A percentile compares a stretch with the other conserved stretches of the same genome.
Conservation (phyloP, 2,329 filamentous ascomycete species). For the Penicillium sp. region DNA sequence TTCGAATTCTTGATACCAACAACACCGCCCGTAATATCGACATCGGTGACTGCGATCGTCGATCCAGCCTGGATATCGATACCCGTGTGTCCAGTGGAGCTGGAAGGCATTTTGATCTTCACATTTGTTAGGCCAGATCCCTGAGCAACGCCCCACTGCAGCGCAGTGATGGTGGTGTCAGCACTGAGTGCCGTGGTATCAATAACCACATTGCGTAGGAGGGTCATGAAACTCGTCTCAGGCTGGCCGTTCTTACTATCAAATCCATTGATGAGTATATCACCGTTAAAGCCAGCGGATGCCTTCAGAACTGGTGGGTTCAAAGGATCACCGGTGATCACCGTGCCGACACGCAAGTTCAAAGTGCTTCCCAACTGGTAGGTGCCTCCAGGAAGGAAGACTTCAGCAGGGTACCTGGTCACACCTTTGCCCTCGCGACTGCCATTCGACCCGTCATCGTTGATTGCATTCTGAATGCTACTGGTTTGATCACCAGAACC, state of each 20-base stretch:
- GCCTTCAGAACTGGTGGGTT: slow-evolving; percentile 56
- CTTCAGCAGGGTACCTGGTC: slow-evolving; percentile 32
- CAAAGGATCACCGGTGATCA: slow-evolving; percentile 41
- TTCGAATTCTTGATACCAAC: slow-evolving; percentile 35
- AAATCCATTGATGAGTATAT: slow-evolving; percentile 58
- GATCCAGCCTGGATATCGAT: slow-evolving; percentile 30
- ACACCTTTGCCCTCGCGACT: slow-evolving; percentile 30
- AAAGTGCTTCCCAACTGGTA: slow-evolving; percentile 29
- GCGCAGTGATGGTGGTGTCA: slow-evolving; percentile 29
- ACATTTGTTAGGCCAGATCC: slow-evolving; percentile 43
- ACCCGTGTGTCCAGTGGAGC: slow-evolving; percentile 36
- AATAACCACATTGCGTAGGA: slow-evolving; percentile 42
- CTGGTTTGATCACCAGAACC: slow-evolving; percentile 30
- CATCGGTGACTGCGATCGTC: slow-evolving; percentile 31
- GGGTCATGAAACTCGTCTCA: slow-evolving; percentile 40
- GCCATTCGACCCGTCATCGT: slow-evolving; percentile 31
- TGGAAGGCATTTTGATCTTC: slow-evolving; percentile 39
- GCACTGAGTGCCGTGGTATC: slow-evolving; percentile 37
- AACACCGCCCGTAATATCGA: slow-evolving; percentile 30
- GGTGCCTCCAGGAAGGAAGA: slow-evolving; percentile 34
- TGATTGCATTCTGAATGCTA: slow-evolving; percentile 34
- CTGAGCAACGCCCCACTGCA: slow-evolving; percentile 45
- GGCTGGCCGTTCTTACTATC: slow-evolving; percentile 32
- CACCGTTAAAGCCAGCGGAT: slow-evolving; percentile 51
- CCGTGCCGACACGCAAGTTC: slow-evolving; percentile 35